Percentiles rank a stretch among this genome's conserved stretches.
Evolutionary conservation across 768 basidiomycete species (phyloP).

Genomic region (Clitopilus passeckerianus): DNA sequence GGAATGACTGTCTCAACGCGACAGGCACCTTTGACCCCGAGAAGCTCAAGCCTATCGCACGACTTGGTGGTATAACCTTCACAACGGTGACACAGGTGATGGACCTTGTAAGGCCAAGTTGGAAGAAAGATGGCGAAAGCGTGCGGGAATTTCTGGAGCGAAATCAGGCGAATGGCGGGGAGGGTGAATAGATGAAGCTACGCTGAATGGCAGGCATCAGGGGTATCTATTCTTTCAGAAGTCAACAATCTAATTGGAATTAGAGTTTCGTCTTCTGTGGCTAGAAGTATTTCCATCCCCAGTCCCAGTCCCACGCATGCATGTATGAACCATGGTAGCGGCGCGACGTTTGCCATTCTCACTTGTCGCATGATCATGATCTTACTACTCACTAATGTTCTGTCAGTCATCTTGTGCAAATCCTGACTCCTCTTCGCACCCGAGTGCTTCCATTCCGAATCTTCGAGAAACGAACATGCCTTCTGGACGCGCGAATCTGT

Average conservation of each 20-base stretch:
- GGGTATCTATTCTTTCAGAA: background rate
- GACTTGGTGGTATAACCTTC: constrained; percentile 53
- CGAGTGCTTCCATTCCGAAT: background rate
- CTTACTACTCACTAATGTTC: background rate
- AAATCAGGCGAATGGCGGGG: background rate
- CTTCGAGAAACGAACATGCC: background rate
- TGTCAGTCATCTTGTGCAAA: background rate
- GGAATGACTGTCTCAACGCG: constrained; percentile 45
- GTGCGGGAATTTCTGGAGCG: background rate
- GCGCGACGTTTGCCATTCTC: background rate
- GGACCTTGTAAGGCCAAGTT: constrained; percentile 53
- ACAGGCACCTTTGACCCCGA: constrained; percentile 39
- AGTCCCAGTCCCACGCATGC: background rate
- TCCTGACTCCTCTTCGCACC: constrained; percentile 1
- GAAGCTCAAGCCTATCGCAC: constrained; percentile 41
- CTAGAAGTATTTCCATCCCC: background rate
- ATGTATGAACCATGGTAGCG: background rate
- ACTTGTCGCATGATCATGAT: background rate
- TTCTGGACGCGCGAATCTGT: background rate
- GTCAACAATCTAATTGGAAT: background rate
- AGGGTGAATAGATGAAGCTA: background rate
- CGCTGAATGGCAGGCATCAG: background rate
- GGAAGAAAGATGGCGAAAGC: constrained; percentile 22
- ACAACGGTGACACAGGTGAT: constrained; percentile 36
- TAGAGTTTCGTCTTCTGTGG: no score